Percentiles rank a stretch among this genome's conserved stretches.
Conservation (phyloP, 495 filamentous ascomycete species). For the Xylaria curta region DNA sequence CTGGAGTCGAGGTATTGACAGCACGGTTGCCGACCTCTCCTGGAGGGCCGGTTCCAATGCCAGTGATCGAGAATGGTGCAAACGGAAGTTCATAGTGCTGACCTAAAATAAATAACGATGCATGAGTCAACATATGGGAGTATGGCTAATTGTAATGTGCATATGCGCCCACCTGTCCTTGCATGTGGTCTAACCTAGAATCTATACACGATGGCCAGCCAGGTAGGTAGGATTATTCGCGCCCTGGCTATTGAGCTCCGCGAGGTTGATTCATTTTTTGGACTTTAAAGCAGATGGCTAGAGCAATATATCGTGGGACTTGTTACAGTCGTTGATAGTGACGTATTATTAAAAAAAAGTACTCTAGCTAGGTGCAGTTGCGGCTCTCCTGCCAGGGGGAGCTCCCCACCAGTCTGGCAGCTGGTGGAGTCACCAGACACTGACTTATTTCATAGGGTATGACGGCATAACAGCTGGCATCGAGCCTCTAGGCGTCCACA, state of each 20-base stretch:
- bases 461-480: neutral
- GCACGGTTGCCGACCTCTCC: conserved; percentile 82
- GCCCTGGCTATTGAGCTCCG: neutral
- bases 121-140: neutral
- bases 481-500: conserved; percentile 24
- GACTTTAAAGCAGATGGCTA: too few species aligned
- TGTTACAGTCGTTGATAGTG: neutral
- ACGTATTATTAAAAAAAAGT: neutral
- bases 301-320: neutral
- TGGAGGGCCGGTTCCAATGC: conserved; percentile 81
- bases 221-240: neutral
- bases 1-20: conserved; percentile 91
- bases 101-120: neutral
- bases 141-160: neutral
- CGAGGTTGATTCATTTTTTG: neutral
- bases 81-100: conserved; percentile 18
- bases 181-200: neutral
- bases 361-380: neutral
- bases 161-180: neutral
- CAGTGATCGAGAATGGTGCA: conserved; percentile 33
- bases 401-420: neutral
- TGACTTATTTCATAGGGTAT: neutral
- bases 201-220: neutral
- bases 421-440: neutral
- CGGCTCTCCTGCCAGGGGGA: neutral